These are phyloP conservation scores for Recurvomyces mirabilis DNA, from an alignment of 495 filamentous ascomycete species.

Conservation along the genomic window DNA sequence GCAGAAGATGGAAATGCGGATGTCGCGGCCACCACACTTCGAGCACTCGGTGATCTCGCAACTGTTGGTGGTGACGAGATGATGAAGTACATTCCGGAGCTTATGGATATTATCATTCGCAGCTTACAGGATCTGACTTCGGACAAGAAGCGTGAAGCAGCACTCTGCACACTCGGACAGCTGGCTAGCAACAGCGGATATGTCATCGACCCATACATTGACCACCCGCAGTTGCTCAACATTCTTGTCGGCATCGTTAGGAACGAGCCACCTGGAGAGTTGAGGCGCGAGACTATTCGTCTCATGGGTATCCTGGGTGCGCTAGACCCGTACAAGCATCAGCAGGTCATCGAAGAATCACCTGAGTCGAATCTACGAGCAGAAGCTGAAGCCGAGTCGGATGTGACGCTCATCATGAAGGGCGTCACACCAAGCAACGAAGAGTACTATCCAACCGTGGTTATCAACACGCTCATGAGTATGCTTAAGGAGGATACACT, in stretches of 20 bases:
- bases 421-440: constrained; percentile 94
- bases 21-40: constrained; percentile 85
- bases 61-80: constrained; percentile 88
- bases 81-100: constrained; percentile 68
- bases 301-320: constrained; percentile 93
- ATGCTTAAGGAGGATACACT: constrained; percentile 84
- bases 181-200: constrained; percentile 91
- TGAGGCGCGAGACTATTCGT: constrained; percentile 90
- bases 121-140: constrained; percentile 88
- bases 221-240: constrained; percentile 84
- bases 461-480: constrained; percentile 85
- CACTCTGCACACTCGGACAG: constrained; percentile 81
- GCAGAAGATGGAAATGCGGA: constrained; percentile 69
- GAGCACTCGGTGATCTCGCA: constrained; percentile 83
- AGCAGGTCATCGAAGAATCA: constrained; percentile 39
- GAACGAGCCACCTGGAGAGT: constrained; percentile 67
- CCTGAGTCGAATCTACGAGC: constrained; percentile 50
- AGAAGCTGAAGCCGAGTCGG: constrained; percentile 62
- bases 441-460: constrained; percentile 96
- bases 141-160: constrained; percentile 75
- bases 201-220: constrained; percentile 90
- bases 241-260: constrained; percentile 90
- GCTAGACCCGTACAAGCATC: constrained; percentile 90
- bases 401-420: constrained; percentile 95
- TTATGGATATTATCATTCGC: constrained; percentile 92